These are phyloP conservation scores for Ensete glaucum DNA, from an alignment of 176 grass and related monocot species.

Conservation along the genomic window DNA sequence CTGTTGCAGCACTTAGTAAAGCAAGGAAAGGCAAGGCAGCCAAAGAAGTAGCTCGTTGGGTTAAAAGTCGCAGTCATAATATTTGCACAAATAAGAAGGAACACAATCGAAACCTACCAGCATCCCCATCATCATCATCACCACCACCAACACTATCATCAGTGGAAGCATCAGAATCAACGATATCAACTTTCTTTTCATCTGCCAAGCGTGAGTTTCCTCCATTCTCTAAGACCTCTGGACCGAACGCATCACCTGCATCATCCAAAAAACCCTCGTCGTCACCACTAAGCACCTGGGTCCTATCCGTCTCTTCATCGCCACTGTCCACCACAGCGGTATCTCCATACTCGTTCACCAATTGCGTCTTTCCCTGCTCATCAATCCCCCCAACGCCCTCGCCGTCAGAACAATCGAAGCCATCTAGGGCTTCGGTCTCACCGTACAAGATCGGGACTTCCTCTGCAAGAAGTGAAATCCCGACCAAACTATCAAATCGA, in stretches of 20 bases:
- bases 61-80: neutral
- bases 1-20: neutral
- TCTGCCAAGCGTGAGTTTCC: neutral
- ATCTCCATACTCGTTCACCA: slow-evolving; percentile 9
- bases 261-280: neutral
- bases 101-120: neutral
- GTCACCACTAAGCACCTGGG: slow-evolving; percentile 10
- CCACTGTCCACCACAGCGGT: neutral
- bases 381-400: neutral
- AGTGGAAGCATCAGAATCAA: slow-evolving; percentile 16
- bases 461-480: neutral
- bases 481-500: neutral
- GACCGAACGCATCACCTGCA: neutral
- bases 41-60: neutral
- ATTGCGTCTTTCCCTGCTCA: slow-evolving; percentile 11
- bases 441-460: slow-evolving; percentile 7
- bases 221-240: too few relatives aligned
- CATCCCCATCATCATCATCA: neutral
- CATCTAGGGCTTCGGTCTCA: slow-evolving; percentile 14
- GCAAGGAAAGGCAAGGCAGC: neutral
- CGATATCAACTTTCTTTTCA: neutral
- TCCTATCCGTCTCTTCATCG: slow-evolving; percentile 11
- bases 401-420: neutral
- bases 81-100: neutral
- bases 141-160: neutral